These are phyloP conservation scores for Lentinula novae-zelandiae DNA, from an alignment of 1,284 basidiomycete species.

Conservation along the genomic window DNA sequence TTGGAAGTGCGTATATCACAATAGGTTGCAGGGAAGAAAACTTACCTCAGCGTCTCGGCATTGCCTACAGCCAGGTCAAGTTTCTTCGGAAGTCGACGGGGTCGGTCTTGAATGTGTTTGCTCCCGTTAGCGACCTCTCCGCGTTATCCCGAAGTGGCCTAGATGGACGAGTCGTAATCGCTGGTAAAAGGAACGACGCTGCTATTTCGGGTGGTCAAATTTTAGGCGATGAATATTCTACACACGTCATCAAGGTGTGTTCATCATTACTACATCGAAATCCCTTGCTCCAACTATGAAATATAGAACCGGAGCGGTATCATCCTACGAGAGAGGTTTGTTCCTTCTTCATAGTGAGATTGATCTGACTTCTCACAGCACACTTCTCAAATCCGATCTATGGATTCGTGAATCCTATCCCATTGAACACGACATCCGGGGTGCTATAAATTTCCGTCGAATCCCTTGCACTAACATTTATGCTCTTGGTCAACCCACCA, in stretches of 20 bases:
- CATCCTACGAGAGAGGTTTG: constrained; percentile 83
- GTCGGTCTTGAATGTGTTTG: constrained; percentile 70
- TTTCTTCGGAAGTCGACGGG: constrained; percentile 69
- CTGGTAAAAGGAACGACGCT: constrained; percentile 71
- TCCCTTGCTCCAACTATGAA: constrained; percentile 9
- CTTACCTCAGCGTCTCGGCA: background rate
- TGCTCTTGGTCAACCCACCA: constrained; percentile 89
- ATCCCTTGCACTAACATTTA: constrained; percentile 85
- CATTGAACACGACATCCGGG: constrained; percentile 72
- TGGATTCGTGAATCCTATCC: constrained; percentile 76
- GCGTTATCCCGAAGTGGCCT: constrained; percentile 65
- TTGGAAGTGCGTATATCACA: constrained; percentile 71
- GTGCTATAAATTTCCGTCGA: constrained; percentile 93
- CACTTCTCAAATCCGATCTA: constrained; percentile 86
- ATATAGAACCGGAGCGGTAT: constrained; percentile 85
- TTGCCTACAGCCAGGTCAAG: constrained; percentile 68
- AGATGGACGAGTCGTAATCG: constrained; percentile 49
- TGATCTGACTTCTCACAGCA: constrained; percentile 41
- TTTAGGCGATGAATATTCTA: constrained; percentile 91
- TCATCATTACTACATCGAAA: background rate
- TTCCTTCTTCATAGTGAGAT: constrained; percentile 13
- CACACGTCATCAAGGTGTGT: constrained; percentile 82
- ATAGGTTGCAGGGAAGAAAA: background rate
- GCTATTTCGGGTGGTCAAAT: constrained; percentile 82
- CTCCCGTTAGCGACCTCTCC: constrained; percentile 85